Percentiles rank a stretch among this genome's conserved stretches.
These are phyloP conservation scores for Przewalskia tangutica DNA, from an alignment of 257 asterid genomes.

Conservation along the genomic window DNA sequence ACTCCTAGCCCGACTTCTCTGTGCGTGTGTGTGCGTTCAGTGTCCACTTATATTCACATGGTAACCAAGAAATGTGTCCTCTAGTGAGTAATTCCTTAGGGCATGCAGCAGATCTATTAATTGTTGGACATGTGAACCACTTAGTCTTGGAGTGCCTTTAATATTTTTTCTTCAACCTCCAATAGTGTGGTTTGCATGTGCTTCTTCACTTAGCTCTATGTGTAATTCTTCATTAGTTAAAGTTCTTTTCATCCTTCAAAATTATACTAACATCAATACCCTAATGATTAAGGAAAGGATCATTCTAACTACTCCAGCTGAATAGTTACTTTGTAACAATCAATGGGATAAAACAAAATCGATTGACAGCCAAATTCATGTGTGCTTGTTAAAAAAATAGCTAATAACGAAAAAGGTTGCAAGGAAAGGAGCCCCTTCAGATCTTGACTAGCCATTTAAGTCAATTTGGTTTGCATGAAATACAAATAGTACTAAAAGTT, in stretches of 20 bases:
- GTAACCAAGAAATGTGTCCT: constrained; percentile 24
- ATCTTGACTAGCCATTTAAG: not conserved
- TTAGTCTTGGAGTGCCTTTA: constrained; percentile 14
- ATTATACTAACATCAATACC: constrained; percentile 7
- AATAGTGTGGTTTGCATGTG: constrained; percentile 72
- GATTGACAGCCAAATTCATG: not conserved
- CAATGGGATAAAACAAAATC: not conserved
- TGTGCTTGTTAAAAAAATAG: not conserved
- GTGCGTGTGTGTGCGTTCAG: not conserved
- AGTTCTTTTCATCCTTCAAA: constrained; percentile 11
- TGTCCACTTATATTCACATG: constrained; percentile 22
- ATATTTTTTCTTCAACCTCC: constrained; percentile 14
- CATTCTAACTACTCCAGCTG: not conserved
- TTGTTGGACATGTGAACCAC: constrained; percentile 67
- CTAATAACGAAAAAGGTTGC: not conserved
- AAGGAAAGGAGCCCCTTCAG: not conserved
- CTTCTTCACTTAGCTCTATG: constrained; percentile 14
- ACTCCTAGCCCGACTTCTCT: not conserved
- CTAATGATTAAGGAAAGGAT: constrained; percentile 6
- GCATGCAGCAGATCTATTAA: constrained; percentile 24
- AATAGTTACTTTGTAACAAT: constrained; percentile 1
- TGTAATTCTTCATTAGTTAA: constrained; percentile 15
- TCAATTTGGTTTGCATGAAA: constrained; percentile 9
- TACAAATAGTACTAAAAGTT: constrained; percentile 5
- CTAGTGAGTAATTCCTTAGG: constrained; percentile 33